phyloP scores from a whole-genome alignment of 2,329 filamentous ascomycete genomes.

The Colletotrichum lentis region DNA sequence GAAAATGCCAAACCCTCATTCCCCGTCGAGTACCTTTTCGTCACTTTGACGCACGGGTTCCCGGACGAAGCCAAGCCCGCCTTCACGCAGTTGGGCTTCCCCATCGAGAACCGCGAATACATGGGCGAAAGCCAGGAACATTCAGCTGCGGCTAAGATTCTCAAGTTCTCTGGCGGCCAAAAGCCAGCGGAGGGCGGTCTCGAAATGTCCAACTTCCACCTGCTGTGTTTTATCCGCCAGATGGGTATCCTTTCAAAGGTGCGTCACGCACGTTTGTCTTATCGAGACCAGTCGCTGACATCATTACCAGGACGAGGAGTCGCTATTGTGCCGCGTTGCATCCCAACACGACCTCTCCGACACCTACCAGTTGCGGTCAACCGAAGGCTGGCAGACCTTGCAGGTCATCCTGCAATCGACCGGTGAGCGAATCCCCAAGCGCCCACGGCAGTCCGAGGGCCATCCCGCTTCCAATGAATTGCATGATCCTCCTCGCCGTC shows the following conservation, averaged over 20 bases:
- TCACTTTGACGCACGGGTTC: conserved; percentile 96
- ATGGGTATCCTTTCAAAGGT: conserved; percentile 89
- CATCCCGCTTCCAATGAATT: conserved; percentile 43
- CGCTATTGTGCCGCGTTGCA: conserved; percentile 84
- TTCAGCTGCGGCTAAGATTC: conserved; percentile 70
- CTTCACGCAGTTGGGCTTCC: conserved; percentile 79
- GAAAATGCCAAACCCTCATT: conserved; percentile 97
- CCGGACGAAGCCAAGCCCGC: conserved; percentile 79
- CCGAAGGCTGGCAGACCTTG: conserved; percentile 92
- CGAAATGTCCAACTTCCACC: conserved; percentile 89
- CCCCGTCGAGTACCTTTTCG: conserved; percentile 93
- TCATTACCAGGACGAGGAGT: conserved; percentile 79
- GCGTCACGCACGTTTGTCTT: conserved; percentile 44
- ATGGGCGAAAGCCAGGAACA: conserved; percentile 88
- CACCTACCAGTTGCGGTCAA: conserved; percentile 83
- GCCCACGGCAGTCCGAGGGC: conserved; percentile 56
- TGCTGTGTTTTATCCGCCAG: conserved; percentile 84
- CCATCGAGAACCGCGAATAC: conserved; percentile 88
- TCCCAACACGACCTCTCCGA: conserved; percentile 82
- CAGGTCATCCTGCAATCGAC: conserved; percentile 93
- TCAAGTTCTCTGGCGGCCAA: conserved; percentile 69
- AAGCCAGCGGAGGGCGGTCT: conserved; percentile 69
- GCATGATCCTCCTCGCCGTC: conserved; percentile 41
- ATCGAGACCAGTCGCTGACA: neutral
- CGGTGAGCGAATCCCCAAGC: conserved; percentile 94